Percentiles rank a stretch among this genome's conserved stretches.
Evolutionary conservation across 371 early-diverging fungal species (phyloP).

Genomic region (Mortierella sp.): DNA sequence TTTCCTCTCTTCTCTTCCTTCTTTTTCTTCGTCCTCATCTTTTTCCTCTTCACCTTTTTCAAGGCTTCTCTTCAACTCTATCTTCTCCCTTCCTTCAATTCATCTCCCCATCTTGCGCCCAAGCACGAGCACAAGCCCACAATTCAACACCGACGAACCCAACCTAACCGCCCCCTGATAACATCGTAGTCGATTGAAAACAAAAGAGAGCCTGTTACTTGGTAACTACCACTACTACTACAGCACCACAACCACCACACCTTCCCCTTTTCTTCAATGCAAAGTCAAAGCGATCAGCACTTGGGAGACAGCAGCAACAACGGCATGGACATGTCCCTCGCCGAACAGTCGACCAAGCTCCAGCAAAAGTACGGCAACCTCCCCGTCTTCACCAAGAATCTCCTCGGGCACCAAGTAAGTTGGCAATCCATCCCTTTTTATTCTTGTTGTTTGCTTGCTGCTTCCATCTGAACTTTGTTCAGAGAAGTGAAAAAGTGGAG

Average conservation of each 20-base stretch:
- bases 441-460: background rate
- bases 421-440: background rate
- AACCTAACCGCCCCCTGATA: background rate
- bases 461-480: background rate
- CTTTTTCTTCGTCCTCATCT: background rate
- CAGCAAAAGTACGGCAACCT: conserved; percentile 45
- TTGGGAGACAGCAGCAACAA: conserved; percentile 31
- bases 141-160: background rate
- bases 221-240: background rate
- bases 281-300: conserved; percentile 49
- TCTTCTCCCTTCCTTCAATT: background rate
- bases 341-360: conserved; percentile 44
- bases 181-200: background rate
- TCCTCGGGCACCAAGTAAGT: conserved; percentile 50
- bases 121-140: background rate
- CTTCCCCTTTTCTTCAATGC: conserved; percentile 25
- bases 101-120: background rate
- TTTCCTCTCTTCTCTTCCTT: background rate
- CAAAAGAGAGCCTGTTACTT: background rate
- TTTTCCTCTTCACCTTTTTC: too few species aligned
- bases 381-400: conserved; percentile 36
- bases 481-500: background rate
- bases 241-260: background rate
- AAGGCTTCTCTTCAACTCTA: background rate
- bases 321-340: conserved; percentile 31